A percentile compares a stretch with the other conserved stretches of the same genome.
Evolutionary conservation across 1,284 basidiomycete species (phyloP).

Genomic region (Porodaedalea pini): DNA sequence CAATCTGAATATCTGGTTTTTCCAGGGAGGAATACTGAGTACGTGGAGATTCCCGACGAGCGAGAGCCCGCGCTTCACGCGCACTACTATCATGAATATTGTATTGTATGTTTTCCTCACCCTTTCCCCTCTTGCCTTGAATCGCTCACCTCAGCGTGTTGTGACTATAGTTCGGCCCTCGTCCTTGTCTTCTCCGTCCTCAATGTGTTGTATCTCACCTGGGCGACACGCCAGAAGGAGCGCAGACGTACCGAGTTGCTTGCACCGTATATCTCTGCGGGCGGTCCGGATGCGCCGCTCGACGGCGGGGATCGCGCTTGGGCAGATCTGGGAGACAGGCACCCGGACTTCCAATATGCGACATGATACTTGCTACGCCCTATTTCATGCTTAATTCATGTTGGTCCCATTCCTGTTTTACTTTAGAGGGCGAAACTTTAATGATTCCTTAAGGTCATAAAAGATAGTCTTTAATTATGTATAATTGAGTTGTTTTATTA

Average conservation of each 20-base stretch:
- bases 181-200: slow-evolving; percentile 28
- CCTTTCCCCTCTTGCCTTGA: neutral
- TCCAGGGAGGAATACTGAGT: slow-evolving; percentile 39
- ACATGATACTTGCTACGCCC: slow-evolving; percentile 10
- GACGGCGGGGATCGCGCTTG: slow-evolving; percentile 32
- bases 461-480: no score
- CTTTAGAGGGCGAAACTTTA: no score
- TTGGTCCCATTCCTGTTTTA: no score
- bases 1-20: neutral
- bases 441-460: no score
- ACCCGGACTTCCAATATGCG: slow-evolving; percentile 33
- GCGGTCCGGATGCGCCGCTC: neutral
- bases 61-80: slow-evolving; percentile 35
- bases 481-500: no score
- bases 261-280: slow-evolving; percentile 32
- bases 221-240: slow-evolving; percentile 30
- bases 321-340: slow-evolving; percentile 36
- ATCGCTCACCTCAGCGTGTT: slow-evolving; percentile 19
- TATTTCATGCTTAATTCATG: no score
- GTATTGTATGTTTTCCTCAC: slow-evolving; percentile 30
- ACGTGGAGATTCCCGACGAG: slow-evolving; percentile 39
- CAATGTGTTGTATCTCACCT: slow-evolving; percentile 30
- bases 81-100: slow-evolving; percentile 36
- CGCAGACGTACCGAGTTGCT: slow-evolving; percentile 30
- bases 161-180: slow-evolving; percentile 24